phyloP scores from a whole-genome alignment of 2,329 filamentous ascomycete species.

The Fusarium sublunatum region DNA sequence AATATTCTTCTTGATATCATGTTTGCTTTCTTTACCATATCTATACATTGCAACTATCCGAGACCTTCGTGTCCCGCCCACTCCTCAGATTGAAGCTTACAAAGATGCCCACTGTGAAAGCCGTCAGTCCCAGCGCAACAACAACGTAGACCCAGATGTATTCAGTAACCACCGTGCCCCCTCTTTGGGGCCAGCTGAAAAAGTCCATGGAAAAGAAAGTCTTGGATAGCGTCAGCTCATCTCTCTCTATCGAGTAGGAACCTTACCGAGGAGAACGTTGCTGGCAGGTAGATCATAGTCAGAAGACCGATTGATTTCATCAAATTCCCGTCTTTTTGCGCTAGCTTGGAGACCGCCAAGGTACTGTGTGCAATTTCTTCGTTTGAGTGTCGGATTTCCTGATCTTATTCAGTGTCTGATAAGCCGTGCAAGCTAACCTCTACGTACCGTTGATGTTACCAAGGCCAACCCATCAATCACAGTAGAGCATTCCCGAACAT shows the following conservation, averaged over 20 bases:
- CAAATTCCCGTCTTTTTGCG: neutral
- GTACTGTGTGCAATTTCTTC: slow-evolving; percentile 3
- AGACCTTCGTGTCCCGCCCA: neutral
- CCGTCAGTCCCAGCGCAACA: slow-evolving; percentile 3
- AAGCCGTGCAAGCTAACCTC: rapidly evolving
- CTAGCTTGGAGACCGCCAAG: neutral
- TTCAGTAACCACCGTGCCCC: rapidly evolving
- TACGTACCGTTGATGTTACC: slow-evolving; percentile 1
- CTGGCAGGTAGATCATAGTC: slow-evolving; percentile 13
- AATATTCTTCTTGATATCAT: too few relatives aligned
- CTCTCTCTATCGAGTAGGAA: rapidly evolving
- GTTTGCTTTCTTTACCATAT: too few relatives aligned
- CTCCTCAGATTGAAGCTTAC: neutral
- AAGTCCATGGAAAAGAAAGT: slow-evolving; percentile 8
- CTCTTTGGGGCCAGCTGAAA: neutral
- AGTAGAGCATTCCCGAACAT: neutral
- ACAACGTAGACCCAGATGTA: slow-evolving; percentile 16
- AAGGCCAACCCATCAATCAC: neutral
- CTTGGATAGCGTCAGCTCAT: neutral
- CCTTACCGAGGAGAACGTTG: slow-evolving; percentile 10
- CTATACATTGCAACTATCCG: too few relatives aligned
- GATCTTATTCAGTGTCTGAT: neutral
- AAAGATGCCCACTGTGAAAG: neutral
- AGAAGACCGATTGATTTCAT: slow-evolving; percentile 12
- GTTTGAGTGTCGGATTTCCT: neutral